Evolutionary conservation across 495 filamentous ascomycete species (phyloP).

Genomic region (Glonium stellatum): DNA sequence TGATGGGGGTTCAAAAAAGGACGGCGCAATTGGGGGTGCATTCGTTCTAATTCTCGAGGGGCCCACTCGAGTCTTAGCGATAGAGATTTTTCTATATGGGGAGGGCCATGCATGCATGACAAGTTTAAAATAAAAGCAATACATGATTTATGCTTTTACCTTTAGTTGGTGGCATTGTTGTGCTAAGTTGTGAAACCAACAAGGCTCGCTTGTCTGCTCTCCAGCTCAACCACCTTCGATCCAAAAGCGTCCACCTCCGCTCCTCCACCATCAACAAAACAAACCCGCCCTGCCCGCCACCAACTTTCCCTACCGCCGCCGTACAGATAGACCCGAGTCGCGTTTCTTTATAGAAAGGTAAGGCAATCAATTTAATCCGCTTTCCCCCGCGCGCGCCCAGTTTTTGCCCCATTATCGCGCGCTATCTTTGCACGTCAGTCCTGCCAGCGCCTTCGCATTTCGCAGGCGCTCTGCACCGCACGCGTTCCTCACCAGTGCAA

Average conservation of each 20-base stretch:
- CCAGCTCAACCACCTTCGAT: neutral
- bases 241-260: neutral
- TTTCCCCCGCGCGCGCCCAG: conserved; percentile 3
- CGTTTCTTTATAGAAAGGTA: conserved; percentile 3
- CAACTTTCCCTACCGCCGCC: neutral
- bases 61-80: no score
- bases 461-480: neutral
- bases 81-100: no score
- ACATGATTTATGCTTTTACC: no score
- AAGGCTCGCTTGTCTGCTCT: conserved; percentile 7
- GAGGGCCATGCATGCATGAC: no score
- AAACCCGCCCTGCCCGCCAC: neutral
- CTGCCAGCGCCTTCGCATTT: neutral
- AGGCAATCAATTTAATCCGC: neutral
- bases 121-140: no score
- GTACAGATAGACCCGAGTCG: conserved; percentile 4
- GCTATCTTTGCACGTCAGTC: neutral
- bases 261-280: conserved; percentile 6
- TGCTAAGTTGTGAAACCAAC: no score
- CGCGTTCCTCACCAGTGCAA: conserved; percentile 14
- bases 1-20: neutral
- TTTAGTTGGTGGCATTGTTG: no score
- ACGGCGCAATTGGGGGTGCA: neutral
- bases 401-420: neutral
- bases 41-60: neutral